These are phyloP conservation scores for Stipa capillata DNA, from an alignment of 176 grass and related monocot genomes.

Conservation along the genomic window DNA sequence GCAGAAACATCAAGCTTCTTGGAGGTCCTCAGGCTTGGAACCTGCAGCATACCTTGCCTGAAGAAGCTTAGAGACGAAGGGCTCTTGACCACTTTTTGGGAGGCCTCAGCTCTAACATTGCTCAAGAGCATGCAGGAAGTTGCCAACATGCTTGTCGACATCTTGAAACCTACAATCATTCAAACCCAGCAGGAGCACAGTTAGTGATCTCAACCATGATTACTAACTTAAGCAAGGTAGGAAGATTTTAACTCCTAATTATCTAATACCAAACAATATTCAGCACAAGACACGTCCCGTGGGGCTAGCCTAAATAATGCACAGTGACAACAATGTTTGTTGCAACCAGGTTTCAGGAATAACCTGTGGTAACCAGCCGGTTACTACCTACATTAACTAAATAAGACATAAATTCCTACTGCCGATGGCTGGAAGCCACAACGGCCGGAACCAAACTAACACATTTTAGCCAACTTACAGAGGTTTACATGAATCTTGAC, in stretches of 20 bases:
- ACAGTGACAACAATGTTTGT: not conserved
- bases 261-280: not conserved
- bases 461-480: not conserved
- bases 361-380: not conserved
- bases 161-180: slow-evolving; percentile 23
- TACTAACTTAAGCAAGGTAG: not conserved
- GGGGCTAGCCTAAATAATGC: not conserved
- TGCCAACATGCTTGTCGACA: slow-evolving; percentile 41
- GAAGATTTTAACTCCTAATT: not conserved
- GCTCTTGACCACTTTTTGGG: slow-evolving; percentile 15
- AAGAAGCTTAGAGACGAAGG: slow-evolving; percentile 43
- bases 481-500: not conserved
- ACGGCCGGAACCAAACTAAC: not conserved
- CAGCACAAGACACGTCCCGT: not conserved
- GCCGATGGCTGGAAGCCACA: not conserved
- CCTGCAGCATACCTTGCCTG: slow-evolving; percentile 14
- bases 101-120: slow-evolving; percentile 22
- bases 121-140: slow-evolving; percentile 19
- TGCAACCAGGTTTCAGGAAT: not conserved
- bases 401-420: not conserved
- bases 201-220: not conserved
- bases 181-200: not conserved
- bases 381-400: not conserved
- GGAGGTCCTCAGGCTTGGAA: slow-evolving; percentile 28
- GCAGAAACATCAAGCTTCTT: slow-evolving; percentile 42